Percentiles rank a stretch among this genome's conserved stretches.
Evolutionary conservation across 345 rosid species (phyloP).

Genomic region (Populus ilicifolia): DNA sequence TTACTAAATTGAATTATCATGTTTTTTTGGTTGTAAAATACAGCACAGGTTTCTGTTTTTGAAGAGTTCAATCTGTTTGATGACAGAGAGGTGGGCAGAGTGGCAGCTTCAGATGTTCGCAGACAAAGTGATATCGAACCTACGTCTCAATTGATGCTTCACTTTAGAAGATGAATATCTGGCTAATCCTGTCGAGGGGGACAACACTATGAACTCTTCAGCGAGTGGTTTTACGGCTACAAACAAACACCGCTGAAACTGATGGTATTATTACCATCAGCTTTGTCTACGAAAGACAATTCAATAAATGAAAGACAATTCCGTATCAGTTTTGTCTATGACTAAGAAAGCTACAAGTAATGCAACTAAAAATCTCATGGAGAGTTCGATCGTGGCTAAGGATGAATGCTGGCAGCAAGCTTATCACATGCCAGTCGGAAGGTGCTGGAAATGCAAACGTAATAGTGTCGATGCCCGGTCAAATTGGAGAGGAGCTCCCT

Average conservation of each 20-base stretch:
- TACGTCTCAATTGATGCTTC: conserved; percentile 1
- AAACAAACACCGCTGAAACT: not conserved
- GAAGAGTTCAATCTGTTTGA: conserved; percentile 5
- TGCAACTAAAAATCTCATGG: no score
- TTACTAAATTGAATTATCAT: not conserved
- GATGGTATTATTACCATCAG: not conserved
- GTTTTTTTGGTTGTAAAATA: not conserved
- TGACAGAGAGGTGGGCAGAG: conserved; percentile 22
- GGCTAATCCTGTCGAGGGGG: conserved; percentile 21
- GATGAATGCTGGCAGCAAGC: no score
- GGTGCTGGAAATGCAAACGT: not conserved
- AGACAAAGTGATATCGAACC: not conserved
- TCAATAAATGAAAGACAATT: no score
- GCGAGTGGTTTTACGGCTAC: conserved; percentile 1
- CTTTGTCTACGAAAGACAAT: no score
- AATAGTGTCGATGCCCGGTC: not conserved
- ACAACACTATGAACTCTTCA: conserved; percentile 1
- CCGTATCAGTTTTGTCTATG: no score
- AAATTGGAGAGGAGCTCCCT: not conserved
- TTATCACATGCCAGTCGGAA: no score
- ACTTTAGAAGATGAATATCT: conserved; percentile 20
- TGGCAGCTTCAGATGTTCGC: conserved; percentile 8
- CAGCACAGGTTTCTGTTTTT: not conserved
- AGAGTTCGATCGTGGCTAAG: no score
- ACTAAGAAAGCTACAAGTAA: no score